Base-by-base conservation (phyloP, 108 stramenopile species). In the Fragilaria radians region DNA sequence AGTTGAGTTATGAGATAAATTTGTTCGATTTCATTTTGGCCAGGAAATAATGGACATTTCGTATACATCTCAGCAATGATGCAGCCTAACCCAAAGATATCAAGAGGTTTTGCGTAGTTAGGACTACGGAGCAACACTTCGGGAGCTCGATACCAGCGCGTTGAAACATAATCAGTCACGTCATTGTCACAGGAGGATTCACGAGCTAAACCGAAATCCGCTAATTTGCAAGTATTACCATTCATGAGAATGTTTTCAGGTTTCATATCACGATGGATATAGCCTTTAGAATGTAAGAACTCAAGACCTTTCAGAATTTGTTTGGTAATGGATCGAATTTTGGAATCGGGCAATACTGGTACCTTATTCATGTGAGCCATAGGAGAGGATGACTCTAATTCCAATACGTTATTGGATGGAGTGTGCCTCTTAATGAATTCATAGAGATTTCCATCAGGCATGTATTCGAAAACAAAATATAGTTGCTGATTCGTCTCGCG, bases 141-240 rank as follows among this genome's bases (percentile, higher is more conserved):
- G 0, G 98, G 98, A 34, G 95, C 94, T 21, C 98, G 83, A 76
- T 99, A 99, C 98, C 98, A 99, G 23, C 96, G 67, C 0, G 98
- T 97, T 11, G 85, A 83, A 9, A 99, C 95, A 70, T 97, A 99
- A 47, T 83, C 80, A 4, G 98, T 99, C 70, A 86, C 90, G 0
- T 77, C 85, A 1, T 51, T 47, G 19, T 48, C 55, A 53, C 7
- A 26, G 36, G 19, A 46, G 32, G 42, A 45, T 25, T 45, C 82
- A 36, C 96, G 72, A 11, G 96, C 94, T 42, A 97, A 70, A 0
- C 96, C 96, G 59, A 96, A 96, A 68, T 99, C 98, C 5, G 96
- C 96, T 1, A 99, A 73, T 54, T 99, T 99, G 52, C 76, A 72
- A 1, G 52, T 64, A 34, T 73, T 71, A 5, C 91, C 95, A 27